phyloP scores from a whole-genome alignment of 495 filamentous ascomycete species.

The Aspergillus panamensis region DNA sequence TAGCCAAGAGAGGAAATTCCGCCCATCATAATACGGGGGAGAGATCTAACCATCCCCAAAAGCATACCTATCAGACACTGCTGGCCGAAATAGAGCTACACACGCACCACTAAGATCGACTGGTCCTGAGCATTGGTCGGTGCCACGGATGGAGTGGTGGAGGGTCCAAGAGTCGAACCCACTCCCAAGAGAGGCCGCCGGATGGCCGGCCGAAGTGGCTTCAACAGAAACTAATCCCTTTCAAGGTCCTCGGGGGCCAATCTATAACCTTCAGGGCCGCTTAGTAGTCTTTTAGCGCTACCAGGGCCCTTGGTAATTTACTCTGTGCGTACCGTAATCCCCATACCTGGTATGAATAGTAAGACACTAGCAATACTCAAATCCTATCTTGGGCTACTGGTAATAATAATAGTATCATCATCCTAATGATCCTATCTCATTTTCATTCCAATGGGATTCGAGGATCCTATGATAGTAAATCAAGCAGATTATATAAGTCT shows the following conservation, averaged over 20 bases:
- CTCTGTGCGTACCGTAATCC: not conserved
- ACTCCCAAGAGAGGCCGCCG: constrained; percentile 14
- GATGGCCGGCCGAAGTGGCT: constrained; percentile 20
- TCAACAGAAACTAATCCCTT: not conserved
- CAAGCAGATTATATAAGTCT: not conserved
- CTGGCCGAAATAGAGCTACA: not conserved
- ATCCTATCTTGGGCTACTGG: not conserved
- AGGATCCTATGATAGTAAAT: not conserved
- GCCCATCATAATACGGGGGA: not conserved
- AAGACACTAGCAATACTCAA: constrained; percentile 2
- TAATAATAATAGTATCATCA: constrained; percentile 3
- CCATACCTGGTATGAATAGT: not conserved
- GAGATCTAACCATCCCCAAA: not conserved
- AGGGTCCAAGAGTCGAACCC: constrained; percentile 12
- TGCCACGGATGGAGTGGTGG: constrained; percentile 14
- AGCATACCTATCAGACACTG: not conserved
- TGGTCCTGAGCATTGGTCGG: constrained; percentile 1
- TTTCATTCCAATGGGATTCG: not conserved
- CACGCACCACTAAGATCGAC: not conserved
- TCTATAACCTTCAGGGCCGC: not conserved
- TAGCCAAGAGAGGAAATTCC: not conserved
- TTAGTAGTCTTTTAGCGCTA: not conserved
- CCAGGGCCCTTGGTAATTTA: not conserved
- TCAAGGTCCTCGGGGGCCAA: not conserved
- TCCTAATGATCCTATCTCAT: constrained; percentile 5